These are phyloP conservation scores for Aspergillus ostianus DNA, from an alignment of 495 filamentous ascomycete genomes.

Conservation along the genomic window DNA sequence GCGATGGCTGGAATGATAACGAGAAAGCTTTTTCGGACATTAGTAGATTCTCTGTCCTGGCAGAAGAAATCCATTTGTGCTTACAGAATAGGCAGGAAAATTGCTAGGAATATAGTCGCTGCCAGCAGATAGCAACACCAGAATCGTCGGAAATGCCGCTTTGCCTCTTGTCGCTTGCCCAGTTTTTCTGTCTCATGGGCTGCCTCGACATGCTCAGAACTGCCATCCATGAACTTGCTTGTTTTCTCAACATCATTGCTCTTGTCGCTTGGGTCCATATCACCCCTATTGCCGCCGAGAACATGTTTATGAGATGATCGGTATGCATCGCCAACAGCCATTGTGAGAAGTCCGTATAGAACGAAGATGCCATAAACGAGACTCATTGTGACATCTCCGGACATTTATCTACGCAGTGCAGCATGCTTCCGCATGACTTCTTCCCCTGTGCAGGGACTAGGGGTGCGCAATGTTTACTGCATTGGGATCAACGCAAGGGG, in stretches of 20 bases:
- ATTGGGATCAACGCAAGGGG: constrained; percentile 6
- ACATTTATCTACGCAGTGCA: neutral
- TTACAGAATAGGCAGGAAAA: constrained; percentile 44
- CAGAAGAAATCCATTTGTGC: constrained; percentile 1
- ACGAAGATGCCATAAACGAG: neutral
- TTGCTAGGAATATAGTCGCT: constrained; percentile 37
- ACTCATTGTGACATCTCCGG: neutral
- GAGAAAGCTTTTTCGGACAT: constrained; percentile 16
- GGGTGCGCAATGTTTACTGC: neutral
- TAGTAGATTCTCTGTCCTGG: neutral
- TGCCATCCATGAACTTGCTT: neutral
- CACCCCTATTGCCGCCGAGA: constrained; percentile 2
- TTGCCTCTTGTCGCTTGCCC: constrained; percentile 6
- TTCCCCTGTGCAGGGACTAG: constrained; percentile 1
- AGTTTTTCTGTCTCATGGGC: constrained; percentile 4
- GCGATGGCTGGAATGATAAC: constrained; percentile 40
- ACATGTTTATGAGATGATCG: constrained; percentile 3
- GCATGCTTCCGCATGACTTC: neutral
- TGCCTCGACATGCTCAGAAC: constrained; percentile 20
- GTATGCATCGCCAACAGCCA: constrained; percentile 18
- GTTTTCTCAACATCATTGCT: neutral
- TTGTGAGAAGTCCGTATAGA: neutral
- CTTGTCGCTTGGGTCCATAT: neutral
- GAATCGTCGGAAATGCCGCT: constrained; percentile 37
- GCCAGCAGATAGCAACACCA: constrained; percentile 43